Evolutionary conservation across 352 stramenopile species (phyloP), one percentile per base, ranked within the genome.

Genomic region (Phytophthora tubulina): DNA sequence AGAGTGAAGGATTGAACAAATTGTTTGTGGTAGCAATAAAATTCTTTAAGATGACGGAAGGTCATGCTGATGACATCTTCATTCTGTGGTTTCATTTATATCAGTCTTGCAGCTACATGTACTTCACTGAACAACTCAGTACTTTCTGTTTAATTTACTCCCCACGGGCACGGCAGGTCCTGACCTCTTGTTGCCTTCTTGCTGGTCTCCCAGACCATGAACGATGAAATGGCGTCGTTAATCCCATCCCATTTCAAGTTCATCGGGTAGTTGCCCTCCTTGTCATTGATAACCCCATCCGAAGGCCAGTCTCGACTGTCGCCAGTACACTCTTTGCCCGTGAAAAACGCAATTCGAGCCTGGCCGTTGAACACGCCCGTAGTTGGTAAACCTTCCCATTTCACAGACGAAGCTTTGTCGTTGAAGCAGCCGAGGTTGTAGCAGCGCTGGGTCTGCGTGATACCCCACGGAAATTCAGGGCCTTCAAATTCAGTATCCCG

Each of bases 351-450:
- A 21, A 80, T 75, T 15, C 59, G 63, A 3, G 64, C 56, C 48
- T 69, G 63, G 21, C 54, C 68, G 27, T 60, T 50, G 36, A 66
- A 69, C 4, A n/a, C 41, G 1, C 54, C 63, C 1, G 4, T 17
- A 21, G 44, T 51, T 7, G 61, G 62, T 6, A 79, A 15, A 0
- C 51, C 61, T 9, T 66, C 17, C 73, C 68, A 80, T 35, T 74
- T 65, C 6, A 77, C 63, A 1, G 72, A 80, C 5, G 68, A 73
- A n/a, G 62, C 58, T 36, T 67, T 63, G 57, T 76, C 35, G 27
- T 76, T 31, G 39, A 66, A 79, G 52, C 67, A 74, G 13, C 48
- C 62, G 2, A 79, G 39, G 57, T 79, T 75, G 61, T 75, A 69
- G 57, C 66, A 75, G 6, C 42, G 35, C 8, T 75, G 62, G 11